Evolutionary conservation across 306 rosid genomes (phyloP).

Genomic region (Luffa acutangula): DNA sequence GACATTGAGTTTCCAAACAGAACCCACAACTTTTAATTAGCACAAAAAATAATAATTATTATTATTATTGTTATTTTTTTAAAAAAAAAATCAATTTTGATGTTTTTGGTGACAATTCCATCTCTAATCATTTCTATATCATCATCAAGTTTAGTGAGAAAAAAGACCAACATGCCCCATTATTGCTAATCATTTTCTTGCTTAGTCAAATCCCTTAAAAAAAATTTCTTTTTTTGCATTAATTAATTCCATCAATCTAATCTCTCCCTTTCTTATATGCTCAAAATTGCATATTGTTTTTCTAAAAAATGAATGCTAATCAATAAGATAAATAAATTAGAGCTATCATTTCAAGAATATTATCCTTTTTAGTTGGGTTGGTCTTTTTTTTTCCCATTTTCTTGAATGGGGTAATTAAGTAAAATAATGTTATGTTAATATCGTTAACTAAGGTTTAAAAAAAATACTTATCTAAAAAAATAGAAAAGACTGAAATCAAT

Average conservation of each 20-base stretch:
- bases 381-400: background rate
- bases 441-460: too few relatives aligned
- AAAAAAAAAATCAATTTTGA: background rate
- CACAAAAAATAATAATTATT: constrained; percentile 3
- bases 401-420: background rate
- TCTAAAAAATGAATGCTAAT: background rate
- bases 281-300: background rate
- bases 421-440: background rate
- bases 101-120: constrained; percentile 9
- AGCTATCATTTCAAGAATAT: background rate
- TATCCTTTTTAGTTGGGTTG: background rate
- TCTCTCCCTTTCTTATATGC: background rate
- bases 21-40: constrained; percentile 8
- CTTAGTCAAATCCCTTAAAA: constrained; percentile 32
- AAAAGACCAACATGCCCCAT: constrained; percentile 28
- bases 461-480: too few relatives aligned
- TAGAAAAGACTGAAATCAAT: too few relatives aligned
- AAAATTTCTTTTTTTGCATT: constrained; percentile 3
- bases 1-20: constrained; percentile 37
- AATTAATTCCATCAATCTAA: constrained; percentile 15
- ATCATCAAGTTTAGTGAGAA: constrained; percentile 34
- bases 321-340: background rate
- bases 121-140: constrained; percentile 63
- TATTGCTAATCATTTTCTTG: constrained; percentile 22
- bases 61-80: constrained; percentile 8